These are phyloP conservation scores for Kluyveromyces aestuarii DNA, from an alignment of 805 yeast species.

Conservation along the genomic window DNA sequence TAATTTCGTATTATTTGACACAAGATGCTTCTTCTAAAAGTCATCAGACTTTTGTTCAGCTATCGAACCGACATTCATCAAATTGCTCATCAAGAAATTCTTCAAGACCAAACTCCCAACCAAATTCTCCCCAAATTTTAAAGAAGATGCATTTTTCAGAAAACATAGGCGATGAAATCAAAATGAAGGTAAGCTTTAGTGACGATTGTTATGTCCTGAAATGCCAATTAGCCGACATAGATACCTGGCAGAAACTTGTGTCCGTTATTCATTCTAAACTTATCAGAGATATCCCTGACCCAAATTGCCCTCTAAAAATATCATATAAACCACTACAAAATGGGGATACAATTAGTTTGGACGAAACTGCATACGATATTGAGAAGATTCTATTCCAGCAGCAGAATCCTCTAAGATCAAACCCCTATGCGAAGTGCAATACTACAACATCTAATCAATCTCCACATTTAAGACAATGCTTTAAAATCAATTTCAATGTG, in stretches of 20 bases:
- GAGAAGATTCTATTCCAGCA: neutral
- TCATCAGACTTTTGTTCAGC: neutral
- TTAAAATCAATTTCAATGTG: neutral
- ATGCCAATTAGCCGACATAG: constrained; percentile 8
- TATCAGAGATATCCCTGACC: constrained; percentile 1
- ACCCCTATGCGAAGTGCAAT: neutral
- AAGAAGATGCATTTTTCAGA: neutral
- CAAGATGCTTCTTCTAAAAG: neutral
- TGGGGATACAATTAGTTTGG: neutral
- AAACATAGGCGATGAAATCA: constrained; percentile 2
- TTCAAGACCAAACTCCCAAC: neutral
- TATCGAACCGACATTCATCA: neutral
- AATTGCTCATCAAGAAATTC: neutral
- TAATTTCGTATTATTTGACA: neutral
- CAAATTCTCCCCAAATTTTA: neutral
- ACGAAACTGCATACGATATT: neutral
- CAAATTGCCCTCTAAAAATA: neutral
- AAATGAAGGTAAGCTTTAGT: constrained; percentile 14
- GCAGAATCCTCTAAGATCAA: neutral
- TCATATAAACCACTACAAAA: neutral
- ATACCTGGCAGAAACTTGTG: constrained; percentile 8
- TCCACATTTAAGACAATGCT: neutral
- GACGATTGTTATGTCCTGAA: constrained; percentile 18
- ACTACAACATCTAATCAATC: too few relatives aligned
- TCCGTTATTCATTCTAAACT: constrained; percentile 3